Conservation (phyloP, 768 basidiomycete species). For the Postia placenta region DNA sequence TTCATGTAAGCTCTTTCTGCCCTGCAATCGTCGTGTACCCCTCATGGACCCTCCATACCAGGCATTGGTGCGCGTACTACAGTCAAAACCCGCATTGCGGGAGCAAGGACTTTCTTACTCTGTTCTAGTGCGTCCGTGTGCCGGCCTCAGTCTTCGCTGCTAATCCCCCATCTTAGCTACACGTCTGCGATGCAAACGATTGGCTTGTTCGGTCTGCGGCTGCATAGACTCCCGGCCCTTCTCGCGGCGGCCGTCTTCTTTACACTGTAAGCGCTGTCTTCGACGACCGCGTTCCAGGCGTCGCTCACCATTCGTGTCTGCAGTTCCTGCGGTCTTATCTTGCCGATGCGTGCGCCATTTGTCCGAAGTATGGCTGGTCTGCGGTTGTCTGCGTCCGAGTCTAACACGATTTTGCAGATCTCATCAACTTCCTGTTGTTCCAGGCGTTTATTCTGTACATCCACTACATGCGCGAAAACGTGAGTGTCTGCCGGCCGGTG, state of each 20-base stretch:
- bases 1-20: conserved; percentile 32
- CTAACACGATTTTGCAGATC: conserved; percentile 32
- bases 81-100: conserved; percentile 30
- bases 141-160: background rate
- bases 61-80: conserved; percentile 40
- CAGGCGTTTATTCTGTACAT: conserved; percentile 78
- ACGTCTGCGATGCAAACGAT: conserved; percentile 47
- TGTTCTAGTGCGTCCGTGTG: conserved; percentile 27
- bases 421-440: conserved; percentile 72
- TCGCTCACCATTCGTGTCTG: conserved; percentile 27
- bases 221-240: conserved; percentile 61
- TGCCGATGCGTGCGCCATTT: conserved; percentile 34
- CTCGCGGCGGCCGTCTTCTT: conserved; percentile 54
- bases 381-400: background rate
- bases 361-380: conserved; percentile 28
- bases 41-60: too few species aligned
- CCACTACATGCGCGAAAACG: conserved; percentile 38
- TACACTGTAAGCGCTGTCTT: conserved; percentile 39
- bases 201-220: conserved; percentile 63
- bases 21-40: too few species aligned
- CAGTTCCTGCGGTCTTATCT: conserved; percentile 30
- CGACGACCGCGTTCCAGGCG: too few species aligned
- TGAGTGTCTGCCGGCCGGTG: conserved; percentile 19
- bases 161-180: conserved; percentile 20
- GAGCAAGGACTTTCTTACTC: conserved; percentile 32